A percentile compares a stretch with the other conserved stretches of the same genome.
Conservation (phyloP, 139 green algal genomes). For the Chlamydomonas sp. region DNA sequence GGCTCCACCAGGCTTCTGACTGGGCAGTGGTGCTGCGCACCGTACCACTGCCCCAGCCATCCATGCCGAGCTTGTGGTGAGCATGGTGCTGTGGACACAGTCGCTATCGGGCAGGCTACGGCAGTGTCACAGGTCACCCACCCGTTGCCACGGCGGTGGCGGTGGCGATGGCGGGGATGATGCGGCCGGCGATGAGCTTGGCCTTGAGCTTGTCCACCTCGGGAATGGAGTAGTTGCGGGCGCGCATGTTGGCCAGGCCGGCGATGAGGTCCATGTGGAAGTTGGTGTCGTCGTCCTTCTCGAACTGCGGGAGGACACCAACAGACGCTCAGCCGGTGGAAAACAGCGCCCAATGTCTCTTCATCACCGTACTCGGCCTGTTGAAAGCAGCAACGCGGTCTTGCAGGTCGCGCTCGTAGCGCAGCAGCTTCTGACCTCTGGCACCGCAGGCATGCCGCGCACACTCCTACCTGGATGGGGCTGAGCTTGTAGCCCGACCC, state of each 20-base stretch:
- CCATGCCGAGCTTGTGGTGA: no score
- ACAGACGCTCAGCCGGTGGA: no score
- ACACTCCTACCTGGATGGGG: constrained; percentile 59
- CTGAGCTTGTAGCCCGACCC: constrained; percentile 64
- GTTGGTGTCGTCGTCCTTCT: constrained; percentile 97
- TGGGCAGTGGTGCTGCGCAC: no score
- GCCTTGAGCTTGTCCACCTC: constrained; percentile 86
- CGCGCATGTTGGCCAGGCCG: constrained; percentile 97
- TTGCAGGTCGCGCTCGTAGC: no score
- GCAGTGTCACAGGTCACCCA: background rate
- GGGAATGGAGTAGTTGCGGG: constrained; percentile 91
- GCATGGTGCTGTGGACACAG: no score
- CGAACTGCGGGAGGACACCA: constrained; percentile 38
- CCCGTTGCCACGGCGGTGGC: constrained; percentile 93
- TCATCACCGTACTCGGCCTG: background rate
- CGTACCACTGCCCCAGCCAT: no score
- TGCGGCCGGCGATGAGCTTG: constrained; percentile 98
- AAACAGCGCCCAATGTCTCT: background rate
- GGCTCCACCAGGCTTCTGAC: no score
- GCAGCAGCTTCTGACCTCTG: no score
- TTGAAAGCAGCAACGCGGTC: no score
- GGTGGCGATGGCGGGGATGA: constrained; percentile 99
- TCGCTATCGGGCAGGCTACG: no score
- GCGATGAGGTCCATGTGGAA: constrained; percentile 98
- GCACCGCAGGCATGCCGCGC: background rate